Evolutionary conservation across 169 alveolate genomes (phyloP).

Genomic region (Plasmodium gaboni): DNA sequence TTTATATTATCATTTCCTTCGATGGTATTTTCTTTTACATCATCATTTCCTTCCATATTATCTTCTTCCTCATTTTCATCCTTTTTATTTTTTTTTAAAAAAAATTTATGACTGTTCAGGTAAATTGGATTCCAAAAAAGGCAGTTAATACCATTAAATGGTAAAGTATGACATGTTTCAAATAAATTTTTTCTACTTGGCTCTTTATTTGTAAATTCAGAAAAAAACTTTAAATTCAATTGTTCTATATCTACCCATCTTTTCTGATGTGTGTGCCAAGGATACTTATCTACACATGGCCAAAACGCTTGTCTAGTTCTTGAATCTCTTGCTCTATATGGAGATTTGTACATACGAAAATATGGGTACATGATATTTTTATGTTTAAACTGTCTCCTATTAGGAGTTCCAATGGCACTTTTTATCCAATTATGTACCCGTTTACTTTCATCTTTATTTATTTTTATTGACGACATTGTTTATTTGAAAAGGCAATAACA

Average conservation of each 20-base stretch:
- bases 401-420: slow-evolving; percentile 76
- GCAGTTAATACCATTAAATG: slow-evolving; percentile 86
- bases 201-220: slow-evolving; percentile 79
- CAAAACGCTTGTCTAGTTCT: slow-evolving; percentile 83
- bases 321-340: slow-evolving; percentile 84
- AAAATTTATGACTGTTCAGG: slow-evolving; percentile 45
- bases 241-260: slow-evolving; percentile 78
- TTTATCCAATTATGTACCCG: slow-evolving; percentile 60
- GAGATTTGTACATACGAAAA: slow-evolving; percentile 84
- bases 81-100: slow-evolving; percentile 13
- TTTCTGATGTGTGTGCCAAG: slow-evolving; percentile 88
- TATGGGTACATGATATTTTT: slow-evolving; percentile 84
- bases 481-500: too few species aligned
- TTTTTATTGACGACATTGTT: slow-evolving; percentile 58
- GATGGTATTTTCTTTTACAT: slow-evolving; percentile 5
- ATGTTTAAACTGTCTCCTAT: slow-evolving; percentile 71
- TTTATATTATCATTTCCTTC: slow-evolving; percentile 5
- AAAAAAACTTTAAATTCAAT: slow-evolving; percentile 77
- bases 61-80: slow-evolving; percentile 19
- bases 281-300: slow-evolving; percentile 86
- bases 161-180: slow-evolving; percentile 84
- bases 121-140: slow-evolving; percentile 73
- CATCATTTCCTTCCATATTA: slow-evolving; percentile 19
- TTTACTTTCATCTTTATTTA: slow-evolving; percentile 67
- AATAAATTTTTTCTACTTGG: slow-evolving; percentile 76